Conservation (phyloP, 192 early-diverging fungal species). For the Gaertneriomyces semiglobifer region DNA sequence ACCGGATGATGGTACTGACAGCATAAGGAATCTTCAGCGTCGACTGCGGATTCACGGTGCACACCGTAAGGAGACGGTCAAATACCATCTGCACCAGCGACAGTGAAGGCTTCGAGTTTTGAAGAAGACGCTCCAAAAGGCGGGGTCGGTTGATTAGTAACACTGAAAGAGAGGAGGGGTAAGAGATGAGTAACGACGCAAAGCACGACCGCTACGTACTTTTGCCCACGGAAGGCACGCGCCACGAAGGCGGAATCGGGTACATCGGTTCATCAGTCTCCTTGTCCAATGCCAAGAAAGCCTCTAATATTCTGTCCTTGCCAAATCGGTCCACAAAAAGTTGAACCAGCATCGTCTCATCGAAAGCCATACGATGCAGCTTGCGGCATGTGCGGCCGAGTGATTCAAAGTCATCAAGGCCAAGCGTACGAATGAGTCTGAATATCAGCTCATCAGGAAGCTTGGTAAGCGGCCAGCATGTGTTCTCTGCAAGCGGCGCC, state of each 20-base stretch:
- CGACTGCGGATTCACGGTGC: neutral
- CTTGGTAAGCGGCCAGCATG: neutral
- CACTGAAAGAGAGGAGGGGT: neutral
- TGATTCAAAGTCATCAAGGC: neutral
- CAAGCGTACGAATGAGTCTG: constrained; percentile 1
- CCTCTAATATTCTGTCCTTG: neutral
- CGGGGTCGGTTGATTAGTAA: constrained; percentile 3
- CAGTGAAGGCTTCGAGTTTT: neutral
- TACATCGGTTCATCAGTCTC: neutral
- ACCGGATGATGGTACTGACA: neutral
- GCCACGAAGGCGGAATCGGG: neutral
- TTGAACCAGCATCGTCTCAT: neutral
- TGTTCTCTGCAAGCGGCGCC: neutral
- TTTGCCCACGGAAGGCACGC: constrained; percentile 3
- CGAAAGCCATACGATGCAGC: neutral
- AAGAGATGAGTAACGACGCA: too few species aligned
- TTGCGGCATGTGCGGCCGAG: neutral
- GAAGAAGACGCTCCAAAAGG: constrained; percentile 2
- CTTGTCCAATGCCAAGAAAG: neutral
- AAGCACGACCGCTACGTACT: neutral
- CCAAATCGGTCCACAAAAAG: constrained; percentile 1
- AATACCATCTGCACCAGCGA: neutral
- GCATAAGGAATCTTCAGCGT: neutral
- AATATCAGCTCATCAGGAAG: constrained; percentile 1
- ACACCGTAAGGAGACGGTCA: constrained; percentile 1